phyloP scores from a whole-genome alignment of 2,329 filamentous ascomycete genomes.

The Ascochyta rabiei region DNA sequence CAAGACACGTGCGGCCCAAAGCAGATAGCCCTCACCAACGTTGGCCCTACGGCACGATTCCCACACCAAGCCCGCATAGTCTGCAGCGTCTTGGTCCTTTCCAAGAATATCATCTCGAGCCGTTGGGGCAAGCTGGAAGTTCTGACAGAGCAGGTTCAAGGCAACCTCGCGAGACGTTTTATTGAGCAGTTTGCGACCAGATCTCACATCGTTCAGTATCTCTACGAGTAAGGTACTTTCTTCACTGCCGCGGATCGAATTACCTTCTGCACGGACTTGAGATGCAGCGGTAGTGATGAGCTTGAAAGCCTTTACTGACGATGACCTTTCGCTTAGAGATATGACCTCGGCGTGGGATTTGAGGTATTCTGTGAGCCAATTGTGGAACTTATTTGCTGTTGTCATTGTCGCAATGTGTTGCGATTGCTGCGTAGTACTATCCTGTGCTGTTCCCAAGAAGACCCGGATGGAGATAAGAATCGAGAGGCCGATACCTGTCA shows the following conservation, averaged over 20 bases:
- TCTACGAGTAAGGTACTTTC: conserved; percentile 82
- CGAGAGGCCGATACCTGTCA: conserved; percentile 80
- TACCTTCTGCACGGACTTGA: conserved; percentile 70
- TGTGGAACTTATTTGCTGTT: conserved; percentile 76
- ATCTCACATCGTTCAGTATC: conserved; percentile 74
- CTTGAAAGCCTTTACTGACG: conserved; percentile 62
- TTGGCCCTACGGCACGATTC: conserved; percentile 71
- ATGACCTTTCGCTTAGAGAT: conserved; percentile 24
- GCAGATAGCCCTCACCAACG: conserved; percentile 71
- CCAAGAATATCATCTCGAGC: conserved; percentile 71
- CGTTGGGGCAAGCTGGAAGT: conserved; percentile 69
- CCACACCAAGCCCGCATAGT: conserved; percentile 72
- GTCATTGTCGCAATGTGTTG: conserved; percentile 79
- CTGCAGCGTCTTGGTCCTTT: conserved; percentile 67
- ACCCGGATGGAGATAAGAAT: conserved; percentile 78
- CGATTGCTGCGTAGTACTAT: conserved; percentile 82
- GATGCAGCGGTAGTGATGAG: conserved; percentile 73
- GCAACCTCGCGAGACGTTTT: conserved; percentile 71
- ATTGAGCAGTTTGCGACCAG: conserved; percentile 69
- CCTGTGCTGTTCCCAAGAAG: conserved; percentile 75
- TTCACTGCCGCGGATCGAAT: conserved; percentile 70
- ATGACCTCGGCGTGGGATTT: conserved; percentile 53
- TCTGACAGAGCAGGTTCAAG: conserved; percentile 73
- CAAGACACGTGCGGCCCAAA: conserved; percentile 85
- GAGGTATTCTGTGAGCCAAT: conserved; percentile 77